Evolutionary conservation across 305 asterid genomes (phyloP).

Genomic region (Striga hermonthica): DNA sequence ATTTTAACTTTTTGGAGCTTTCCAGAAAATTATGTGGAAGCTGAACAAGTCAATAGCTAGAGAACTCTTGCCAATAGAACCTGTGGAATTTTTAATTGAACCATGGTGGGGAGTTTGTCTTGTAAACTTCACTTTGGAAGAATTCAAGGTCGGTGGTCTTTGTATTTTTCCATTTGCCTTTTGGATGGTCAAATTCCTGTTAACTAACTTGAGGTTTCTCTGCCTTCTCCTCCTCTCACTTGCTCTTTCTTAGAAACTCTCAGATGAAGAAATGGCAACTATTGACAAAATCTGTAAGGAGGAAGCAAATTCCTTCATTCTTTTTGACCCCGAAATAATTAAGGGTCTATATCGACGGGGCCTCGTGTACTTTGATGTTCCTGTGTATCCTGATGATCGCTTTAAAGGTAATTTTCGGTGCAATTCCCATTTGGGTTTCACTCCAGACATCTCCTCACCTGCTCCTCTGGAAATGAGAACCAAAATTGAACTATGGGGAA

Average conservation of each 20-base stretch:
- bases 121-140: constrained; percentile 96
- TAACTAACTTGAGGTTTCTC: constrained; percentile 26
- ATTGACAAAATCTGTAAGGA: constrained; percentile 97
- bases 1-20: constrained; percentile 45
- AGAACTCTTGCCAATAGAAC: constrained; percentile 87
- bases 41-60: constrained; percentile 96
- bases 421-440: neutral
- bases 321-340: constrained; percentile 80
- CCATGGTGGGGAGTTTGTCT: constrained; percentile 99
- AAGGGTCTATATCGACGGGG: constrained; percentile 89
- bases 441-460: neutral
- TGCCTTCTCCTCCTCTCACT: constrained; percentile 22
- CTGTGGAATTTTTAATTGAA: constrained; percentile 84
- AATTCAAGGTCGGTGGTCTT: constrained; percentile 72
- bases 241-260: constrained; percentile 65
- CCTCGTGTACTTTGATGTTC: constrained; percentile 88
- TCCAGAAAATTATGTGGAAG: constrained; percentile 99
- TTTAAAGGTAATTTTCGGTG: constrained; percentile 68
- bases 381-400: constrained; percentile 95
- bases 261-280: constrained; percentile 96
- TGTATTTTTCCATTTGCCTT: constrained; percentile 23
- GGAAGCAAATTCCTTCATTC: constrained; percentile 89
- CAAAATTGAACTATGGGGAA: neutral
- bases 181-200: constrained; percentile 26
- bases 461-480: neutral